phyloP scores from a whole-genome alignment of 2,329 filamentous ascomycete species.

The Dactylellina sp. region DNA sequence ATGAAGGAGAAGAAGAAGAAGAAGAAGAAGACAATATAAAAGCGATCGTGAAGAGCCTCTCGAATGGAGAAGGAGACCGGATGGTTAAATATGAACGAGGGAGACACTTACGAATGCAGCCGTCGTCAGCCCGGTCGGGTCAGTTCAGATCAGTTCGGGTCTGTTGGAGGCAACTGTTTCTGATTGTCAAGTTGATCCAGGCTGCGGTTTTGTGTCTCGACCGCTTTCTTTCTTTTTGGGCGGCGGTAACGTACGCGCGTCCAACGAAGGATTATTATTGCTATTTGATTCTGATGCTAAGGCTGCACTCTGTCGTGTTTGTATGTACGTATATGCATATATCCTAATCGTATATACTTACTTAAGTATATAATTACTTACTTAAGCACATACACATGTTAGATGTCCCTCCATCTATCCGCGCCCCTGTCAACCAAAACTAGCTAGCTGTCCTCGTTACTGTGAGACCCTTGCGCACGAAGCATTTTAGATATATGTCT shows the following conservation, averaged over 20 bases:
- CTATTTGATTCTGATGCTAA: no score
- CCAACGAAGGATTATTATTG: slow-evolving; percentile 16
- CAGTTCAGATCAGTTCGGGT: background rate
- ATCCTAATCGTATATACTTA: background rate
- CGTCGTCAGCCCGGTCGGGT: no score
- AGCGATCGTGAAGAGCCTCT: background rate
- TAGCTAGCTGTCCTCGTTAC: no score
- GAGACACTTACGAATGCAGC: slow-evolving; percentile 17
- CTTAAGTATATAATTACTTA: no score
- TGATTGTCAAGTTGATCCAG: no score
- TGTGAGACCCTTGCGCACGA: no score
- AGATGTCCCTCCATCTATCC: no score
- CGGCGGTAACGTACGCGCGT: slow-evolving; percentile 21
- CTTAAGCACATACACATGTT: no score
- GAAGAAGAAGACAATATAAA: background rate
- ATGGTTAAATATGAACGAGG: background rate
- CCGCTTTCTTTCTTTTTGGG: no score
- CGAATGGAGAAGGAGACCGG: background rate
- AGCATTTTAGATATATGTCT: no score
- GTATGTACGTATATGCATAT: no score
- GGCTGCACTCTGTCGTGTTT: background rate
- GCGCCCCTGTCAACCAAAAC: no score
- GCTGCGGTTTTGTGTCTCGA: slow-evolving; percentile 1
- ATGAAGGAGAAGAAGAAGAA: background rate
- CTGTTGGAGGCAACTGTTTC: background rate